Base-by-base conservation (phyloP, 495 filamentous ascomycete species). In the Neurospora tetrasperma region DNA sequence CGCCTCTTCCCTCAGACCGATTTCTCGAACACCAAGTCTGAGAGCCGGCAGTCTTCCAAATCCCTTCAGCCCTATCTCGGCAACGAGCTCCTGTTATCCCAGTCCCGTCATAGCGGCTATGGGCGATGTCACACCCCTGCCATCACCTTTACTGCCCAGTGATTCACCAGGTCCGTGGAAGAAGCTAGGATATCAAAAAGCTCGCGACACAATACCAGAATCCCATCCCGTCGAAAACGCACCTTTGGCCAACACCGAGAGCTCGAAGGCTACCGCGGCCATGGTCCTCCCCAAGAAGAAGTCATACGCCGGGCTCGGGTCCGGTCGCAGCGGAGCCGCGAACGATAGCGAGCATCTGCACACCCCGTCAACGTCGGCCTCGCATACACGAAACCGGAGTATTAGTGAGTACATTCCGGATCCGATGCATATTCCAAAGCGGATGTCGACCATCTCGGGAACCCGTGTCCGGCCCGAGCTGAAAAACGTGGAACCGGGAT, bases 41-140 rank as follows among this genome's bases (percentile, higher is more conserved):
- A 86, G 83, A 72, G 77, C 83, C 44, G 77, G 78, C 54, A 75
- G 79, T 48, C 44, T 78, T 5, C 80, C 75, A 35, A 66, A 73
- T 72, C 72, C 80, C 71, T 84, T 83, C 23, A 78, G 82, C 31
- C 74, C 78, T 14, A 54, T 74, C 10, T 86, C 84, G 48, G 82
- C 81, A 12, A 75, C 83, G 23, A 85, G 82, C 75, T 85, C 84
- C 0, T 73, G 78, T 46, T 82, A 83, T 70, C 76, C 83, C 35
- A 86, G 84, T 46, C 94, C 94, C 3, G 88, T 90, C 73, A 86
- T 97, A 46, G 89, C 90, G 72, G 92, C 94, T 23, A 90, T 97
- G 88, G 88, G 89, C 46, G 93, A 97, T 77, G 90, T 99, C 72
- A 99, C 96, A 5, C 96, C 96, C 70, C 82, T 99, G 31, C 96